Base-by-base conservation (phyloP, 768 basidiomycete genomes). In the Ephemerocybe angulata region DNA sequence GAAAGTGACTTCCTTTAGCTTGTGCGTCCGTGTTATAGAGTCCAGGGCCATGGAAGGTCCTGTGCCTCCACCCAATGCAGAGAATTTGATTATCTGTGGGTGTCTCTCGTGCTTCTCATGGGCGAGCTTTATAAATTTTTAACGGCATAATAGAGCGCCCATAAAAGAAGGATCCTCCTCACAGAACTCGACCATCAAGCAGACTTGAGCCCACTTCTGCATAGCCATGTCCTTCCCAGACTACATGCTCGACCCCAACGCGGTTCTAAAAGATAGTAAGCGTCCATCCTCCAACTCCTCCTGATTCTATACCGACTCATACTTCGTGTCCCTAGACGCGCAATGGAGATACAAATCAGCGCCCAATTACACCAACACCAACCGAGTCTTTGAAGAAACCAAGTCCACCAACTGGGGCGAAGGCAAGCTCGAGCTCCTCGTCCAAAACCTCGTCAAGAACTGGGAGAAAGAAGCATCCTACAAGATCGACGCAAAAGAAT, bases 361-460 rank as follows among this genome's bases (percentile, higher is more conserved):
- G 19, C 57, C 57, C n/a, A 48, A 54, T 24, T 58, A 58, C 28
- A 33, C 28, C 4, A 27, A 35, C 12, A 50, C 57, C 24, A 58
- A 54, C 41, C 28, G 40, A 19, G 52, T 35, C 8, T 58, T 58
- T 29, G 52, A 54, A 42, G 24, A 47, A 15, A 54, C 53, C 15
- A 58, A 58, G 35, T 46, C 53, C 31, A 54, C 57, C 27, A 50
- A 50, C 47, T 58, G 57, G 57, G 37, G 53, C 3, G 48, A 48
- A 3, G 30, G 38, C n/a, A 54, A 52, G 6, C 53, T 58, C n/a
- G 53, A 58, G 43, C 47, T 44, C 25, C 41, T 58, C 24, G 31
- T 58, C 28, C 57, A 58, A 25, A 58, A 58, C 49, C 57, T 58
- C 15, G 57, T 58, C 22, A 58, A 58, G 49, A 58, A 58, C 53